Percentiles rank a stretch among this genome's conserved stretches.
Conservation (phyloP, 768 basidiomycete genomes). For the Rhizopogon roseolus region DNA sequence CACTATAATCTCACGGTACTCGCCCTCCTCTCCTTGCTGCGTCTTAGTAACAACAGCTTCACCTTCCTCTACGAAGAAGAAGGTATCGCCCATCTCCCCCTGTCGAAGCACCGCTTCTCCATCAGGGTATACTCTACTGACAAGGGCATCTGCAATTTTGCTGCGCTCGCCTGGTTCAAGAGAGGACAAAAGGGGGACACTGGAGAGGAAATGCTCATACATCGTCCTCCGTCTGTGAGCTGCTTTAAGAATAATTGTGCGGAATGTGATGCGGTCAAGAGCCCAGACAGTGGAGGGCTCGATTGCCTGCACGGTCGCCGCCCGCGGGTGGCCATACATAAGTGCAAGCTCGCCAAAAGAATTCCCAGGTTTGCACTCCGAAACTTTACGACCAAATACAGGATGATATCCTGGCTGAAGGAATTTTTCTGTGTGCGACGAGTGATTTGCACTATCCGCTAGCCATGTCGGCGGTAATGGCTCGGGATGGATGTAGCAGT, state of each 20-base stretch:
- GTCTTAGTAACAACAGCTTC: slow-evolving; percentile 83
- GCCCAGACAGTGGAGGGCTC: slow-evolving; percentile 87
- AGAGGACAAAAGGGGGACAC: slow-evolving; percentile 81
- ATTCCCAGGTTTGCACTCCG: slow-evolving; percentile 76
- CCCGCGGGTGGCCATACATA: slow-evolving; percentile 97
- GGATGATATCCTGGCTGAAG: slow-evolving; percentile 63
- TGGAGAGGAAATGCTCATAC: slow-evolving; percentile 95
- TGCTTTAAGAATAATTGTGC: slow-evolving; percentile 93
- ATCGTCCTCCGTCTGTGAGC: slow-evolving; percentile 88
- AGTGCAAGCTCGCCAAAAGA: slow-evolving; percentile 96
- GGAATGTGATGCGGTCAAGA: slow-evolving; percentile 95
- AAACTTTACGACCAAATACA: slow-evolving; percentile 76
- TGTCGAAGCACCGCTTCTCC: slow-evolving; percentile 87
- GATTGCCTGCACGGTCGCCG: slow-evolving; percentile 87
- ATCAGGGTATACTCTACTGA: slow-evolving; percentile 74
- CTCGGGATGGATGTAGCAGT: slow-evolving; percentile 76
- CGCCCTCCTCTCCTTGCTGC: slow-evolving; percentile 53
- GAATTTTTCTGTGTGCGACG: slow-evolving; percentile 47
- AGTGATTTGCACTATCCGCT: slow-evolving; percentile 33
- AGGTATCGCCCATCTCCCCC: slow-evolving; percentile 94
- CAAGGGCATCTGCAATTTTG: slow-evolving; percentile 95
- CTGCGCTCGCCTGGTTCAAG: slow-evolving; percentile 86
- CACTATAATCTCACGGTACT: slow-evolving; percentile 62
- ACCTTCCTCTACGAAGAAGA: slow-evolving; percentile 97
- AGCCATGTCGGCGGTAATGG: slow-evolving; percentile 59